These are phyloP conservation scores for Debaryomyces hansenii DNA, from an alignment of 805 yeast genomes.

Conservation along the genomic window DNA sequence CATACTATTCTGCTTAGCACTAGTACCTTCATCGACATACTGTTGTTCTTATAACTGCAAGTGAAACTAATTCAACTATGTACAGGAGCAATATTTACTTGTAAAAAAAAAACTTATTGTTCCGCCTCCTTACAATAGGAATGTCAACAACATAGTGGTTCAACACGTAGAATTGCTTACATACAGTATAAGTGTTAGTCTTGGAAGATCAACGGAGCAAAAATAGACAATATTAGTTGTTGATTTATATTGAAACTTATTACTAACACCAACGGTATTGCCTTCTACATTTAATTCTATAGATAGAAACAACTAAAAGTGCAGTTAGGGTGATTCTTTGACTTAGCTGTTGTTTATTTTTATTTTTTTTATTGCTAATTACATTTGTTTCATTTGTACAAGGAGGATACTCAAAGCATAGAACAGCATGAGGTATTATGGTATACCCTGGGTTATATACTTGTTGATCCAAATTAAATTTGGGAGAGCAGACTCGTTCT, in stretches of 20 bases:
- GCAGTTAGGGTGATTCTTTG: no score
- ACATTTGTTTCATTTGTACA: no score
- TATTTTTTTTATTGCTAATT: no score
- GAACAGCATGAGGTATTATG: background rate
- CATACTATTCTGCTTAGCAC: no score
- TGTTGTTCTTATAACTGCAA: background rate
- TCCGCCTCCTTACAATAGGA: background rate
- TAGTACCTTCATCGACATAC: no score
- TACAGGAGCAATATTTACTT: conserved; percentile 6
- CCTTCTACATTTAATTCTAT: no score
- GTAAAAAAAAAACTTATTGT: background rate
- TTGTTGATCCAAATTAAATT: background rate
- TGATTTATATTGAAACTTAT: background rate
- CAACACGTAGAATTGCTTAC: background rate
- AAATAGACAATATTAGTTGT: background rate
- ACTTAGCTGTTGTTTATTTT: no score
- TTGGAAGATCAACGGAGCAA: no score
- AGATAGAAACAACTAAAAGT: no score
- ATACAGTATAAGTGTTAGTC: background rate
- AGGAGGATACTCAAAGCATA: no score
- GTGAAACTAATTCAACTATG: background rate
- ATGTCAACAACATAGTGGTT: conserved; percentile 1
- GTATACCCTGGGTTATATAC: background rate
- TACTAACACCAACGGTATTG: no score
- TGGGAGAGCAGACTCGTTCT: conserved; percentile 7